Conservation (phyloP, 2,329 filamentous ascomycete genomes). For the Cryphonectria naterciae region DNA sequence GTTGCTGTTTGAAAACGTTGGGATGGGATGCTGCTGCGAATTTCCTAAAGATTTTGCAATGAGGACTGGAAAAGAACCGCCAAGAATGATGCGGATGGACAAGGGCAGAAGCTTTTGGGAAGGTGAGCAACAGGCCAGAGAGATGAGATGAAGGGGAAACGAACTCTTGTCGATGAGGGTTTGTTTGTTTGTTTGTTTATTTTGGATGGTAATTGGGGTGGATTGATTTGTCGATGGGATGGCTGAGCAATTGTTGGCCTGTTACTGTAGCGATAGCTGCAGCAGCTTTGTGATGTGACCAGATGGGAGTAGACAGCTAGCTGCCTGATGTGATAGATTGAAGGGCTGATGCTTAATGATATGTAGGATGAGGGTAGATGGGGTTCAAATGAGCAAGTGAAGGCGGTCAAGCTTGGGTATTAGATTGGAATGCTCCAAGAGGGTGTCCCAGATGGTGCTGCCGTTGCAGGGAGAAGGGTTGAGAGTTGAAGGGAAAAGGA, state of each 20-base stretch:
- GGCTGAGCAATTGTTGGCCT: not conserved
- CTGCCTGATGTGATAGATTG: not conserved
- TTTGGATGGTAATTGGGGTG: not conserved
- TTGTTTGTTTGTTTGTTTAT: not conserved
- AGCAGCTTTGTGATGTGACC: not conserved
- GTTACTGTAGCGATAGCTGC: not conserved
- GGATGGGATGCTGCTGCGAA: not conserved
- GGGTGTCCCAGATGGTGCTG: not conserved
- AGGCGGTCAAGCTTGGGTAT: not conserved
- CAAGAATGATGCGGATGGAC: not conserved
- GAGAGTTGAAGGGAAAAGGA: not conserved
- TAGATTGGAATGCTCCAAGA: not conserved
- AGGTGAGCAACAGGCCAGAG: not conserved
- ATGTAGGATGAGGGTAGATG: not conserved
- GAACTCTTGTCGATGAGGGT: not conserved
- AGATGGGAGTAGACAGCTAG: not conserved
- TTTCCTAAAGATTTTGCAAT: not conserved
- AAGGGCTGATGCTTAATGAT: not conserved
- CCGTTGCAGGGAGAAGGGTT: not conserved
- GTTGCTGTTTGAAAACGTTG: not conserved
- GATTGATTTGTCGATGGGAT: not conserved
- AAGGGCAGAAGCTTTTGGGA: not conserved
- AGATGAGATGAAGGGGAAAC: constrained; percentile 5
- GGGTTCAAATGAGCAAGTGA: not conserved
- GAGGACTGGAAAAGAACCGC: not conserved